A percentile compares a stretch with the other conserved stretches of the same genome.
phyloP scores from a whole-genome alignment of 1,284 basidiomycete species.

The Irpex sp. region DNA sequence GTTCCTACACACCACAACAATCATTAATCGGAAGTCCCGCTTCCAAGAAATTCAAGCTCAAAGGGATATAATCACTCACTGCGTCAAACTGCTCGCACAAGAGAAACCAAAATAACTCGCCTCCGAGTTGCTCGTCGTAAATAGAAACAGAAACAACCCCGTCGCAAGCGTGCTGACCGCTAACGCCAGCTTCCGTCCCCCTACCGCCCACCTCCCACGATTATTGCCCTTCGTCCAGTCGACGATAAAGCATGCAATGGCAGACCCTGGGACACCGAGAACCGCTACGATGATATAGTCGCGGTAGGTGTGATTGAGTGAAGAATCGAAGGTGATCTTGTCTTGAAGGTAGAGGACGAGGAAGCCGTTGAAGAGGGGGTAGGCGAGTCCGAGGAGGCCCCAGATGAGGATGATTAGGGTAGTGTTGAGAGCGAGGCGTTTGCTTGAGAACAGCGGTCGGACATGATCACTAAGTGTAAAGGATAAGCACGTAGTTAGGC shows the following conservation, averaged over 20 bases:
- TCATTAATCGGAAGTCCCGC: neutral
- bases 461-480: neutral
- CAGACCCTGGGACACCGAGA: neutral
- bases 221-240: neutral
- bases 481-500: neutral
- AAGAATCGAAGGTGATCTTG: neutral
- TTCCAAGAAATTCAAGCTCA: neutral
- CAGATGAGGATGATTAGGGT: neutral
- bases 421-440: neutral
- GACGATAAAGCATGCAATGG: slow-evolving; percentile 1
- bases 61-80: too few relatives aligned
- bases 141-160: slow-evolving; percentile 4
- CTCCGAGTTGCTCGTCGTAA: neutral
- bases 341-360: neutral
- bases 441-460: neutral
- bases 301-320: slow-evolving; percentile 1
- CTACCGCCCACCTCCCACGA: neutral
- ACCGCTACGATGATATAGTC: slow-evolving; percentile 1
- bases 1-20: neutral
- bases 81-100: slow-evolving; percentile 1
- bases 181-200: neutral
- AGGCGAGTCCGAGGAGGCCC: slow-evolving; percentile 4
- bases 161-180: neutral
- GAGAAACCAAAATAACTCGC: neutral
- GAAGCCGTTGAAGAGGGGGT: slow-evolving; percentile 4